phyloP scores from a whole-genome alignment of 495 filamentous ascomycete genomes.

The Neurospora sp. region DNA sequence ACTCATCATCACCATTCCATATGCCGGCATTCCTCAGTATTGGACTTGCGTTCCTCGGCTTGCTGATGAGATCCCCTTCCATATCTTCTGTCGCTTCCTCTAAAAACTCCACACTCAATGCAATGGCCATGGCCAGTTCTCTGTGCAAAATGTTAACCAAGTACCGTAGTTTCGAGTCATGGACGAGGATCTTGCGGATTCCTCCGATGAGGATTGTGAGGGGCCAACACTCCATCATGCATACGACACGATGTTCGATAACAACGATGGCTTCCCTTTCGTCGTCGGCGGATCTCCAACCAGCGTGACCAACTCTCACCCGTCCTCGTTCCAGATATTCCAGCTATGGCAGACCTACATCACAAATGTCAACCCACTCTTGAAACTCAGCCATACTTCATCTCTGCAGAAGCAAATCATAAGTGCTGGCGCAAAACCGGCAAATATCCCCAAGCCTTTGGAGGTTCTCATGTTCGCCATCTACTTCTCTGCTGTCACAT shows the following conservation, averaged over 20 bases:
- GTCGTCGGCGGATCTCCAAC: slow-evolving; percentile 37
- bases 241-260: slow-evolving; percentile 43
- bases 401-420: slow-evolving; percentile 47
- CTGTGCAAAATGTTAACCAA: slow-evolving; percentile 3
- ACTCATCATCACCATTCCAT: not conserved
- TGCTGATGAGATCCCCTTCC: not conserved
- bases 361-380: slow-evolving; percentile 58
- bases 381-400: slow-evolving; percentile 56
- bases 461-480: slow-evolving; percentile 50
- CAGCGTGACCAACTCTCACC: slow-evolving; percentile 49
- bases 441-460: slow-evolving; percentile 36
- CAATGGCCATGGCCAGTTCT: not conserved
- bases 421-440: slow-evolving; percentile 34
- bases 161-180: slow-evolving; percentile 27
- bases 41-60: not conserved
- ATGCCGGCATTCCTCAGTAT: not conserved
- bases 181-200: slow-evolving; percentile 37
- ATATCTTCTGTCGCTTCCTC: not conserved
- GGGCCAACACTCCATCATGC: slow-evolving; percentile 42
- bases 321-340: slow-evolving; percentile 56
- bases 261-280: slow-evolving; percentile 49
- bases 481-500: slow-evolving; percentile 43
- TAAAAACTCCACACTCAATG: not conserved
- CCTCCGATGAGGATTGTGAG: slow-evolving; percentile 52
- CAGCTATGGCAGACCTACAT: slow-evolving; percentile 65